Percentiles rank a stretch among this genome's conserved stretches.
Evolutionary conservation across 805 yeast species (phyloP).

Genomic region (Allodekkera sacchari): DNA sequence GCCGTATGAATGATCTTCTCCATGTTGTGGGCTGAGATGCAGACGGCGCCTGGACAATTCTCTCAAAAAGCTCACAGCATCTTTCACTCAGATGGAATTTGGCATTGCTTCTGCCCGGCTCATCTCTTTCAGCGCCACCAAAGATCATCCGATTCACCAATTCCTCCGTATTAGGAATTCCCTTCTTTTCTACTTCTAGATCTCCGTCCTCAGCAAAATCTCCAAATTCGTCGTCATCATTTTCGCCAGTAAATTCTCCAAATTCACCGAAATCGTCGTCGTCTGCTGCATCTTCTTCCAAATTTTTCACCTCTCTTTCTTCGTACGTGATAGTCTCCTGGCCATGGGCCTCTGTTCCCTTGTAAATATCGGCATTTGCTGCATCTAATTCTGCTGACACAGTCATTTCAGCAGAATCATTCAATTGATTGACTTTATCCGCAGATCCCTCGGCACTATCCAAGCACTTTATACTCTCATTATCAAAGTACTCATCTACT

Average conservation of each 20-base stretch:
- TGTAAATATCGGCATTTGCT: not conserved
- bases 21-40: slow-evolving; percentile 56
- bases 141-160: slow-evolving; percentile 10
- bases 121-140: not conserved
- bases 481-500: too few relatives aligned
- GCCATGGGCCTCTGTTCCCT: not conserved
- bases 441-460: too few relatives aligned
- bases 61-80: slow-evolving; percentile 15
- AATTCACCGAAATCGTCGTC: slow-evolving; percentile 13
- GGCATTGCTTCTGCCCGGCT: not conserved
- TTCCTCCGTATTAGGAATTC: not conserved
- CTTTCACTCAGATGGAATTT: slow-evolving; percentile 15
- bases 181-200: slow-evolving; percentile 8
- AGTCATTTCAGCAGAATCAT: not conserved
- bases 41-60: slow-evolving; percentile 28
- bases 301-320: not conserved
- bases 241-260: slow-evolving; percentile 4
- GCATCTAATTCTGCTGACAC: not conserved
- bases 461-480: too few relatives aligned
- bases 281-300: slow-evolving; percentile 1
- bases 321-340: slow-evolving; percentile 1
- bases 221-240: slow-evolving; percentile 11
- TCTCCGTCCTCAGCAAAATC: slow-evolving; percentile 17
- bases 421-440: too few relatives aligned
- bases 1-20: slow-evolving; percentile 58